Percentiles rank a stretch among this genome's conserved stretches.
Conservation (phyloP, 2,329 filamentous ascomycete genomes). For the Bertia moriformis region DNA sequence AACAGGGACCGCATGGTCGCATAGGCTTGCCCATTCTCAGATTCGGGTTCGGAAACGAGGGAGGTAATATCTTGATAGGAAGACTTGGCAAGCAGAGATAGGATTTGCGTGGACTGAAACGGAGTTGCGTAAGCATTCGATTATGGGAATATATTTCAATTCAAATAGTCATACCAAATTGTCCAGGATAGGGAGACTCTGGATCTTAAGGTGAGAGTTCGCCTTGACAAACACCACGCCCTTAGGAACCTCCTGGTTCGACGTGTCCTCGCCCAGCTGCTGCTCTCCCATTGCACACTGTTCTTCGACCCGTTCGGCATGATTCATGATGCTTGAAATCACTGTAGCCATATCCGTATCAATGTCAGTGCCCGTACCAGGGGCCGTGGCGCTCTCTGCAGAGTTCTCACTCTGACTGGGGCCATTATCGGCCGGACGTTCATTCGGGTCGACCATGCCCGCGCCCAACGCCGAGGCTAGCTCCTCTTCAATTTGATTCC, state of each 20-base stretch:
- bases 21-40: conserved; percentile 39
- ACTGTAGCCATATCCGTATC: conserved; percentile 14
- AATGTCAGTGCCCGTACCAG: conserved; percentile 4
- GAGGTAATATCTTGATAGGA: conserved; percentile 36
- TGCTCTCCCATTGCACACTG: conserved; percentile 18
- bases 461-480: conserved; percentile 16
- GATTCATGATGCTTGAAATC: conserved; percentile 24
- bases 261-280: conserved; percentile 10
- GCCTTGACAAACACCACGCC: conserved; percentile 21
- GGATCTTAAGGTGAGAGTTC: conserved; percentile 30
- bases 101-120: conserved; percentile 35
- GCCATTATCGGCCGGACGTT: conserved; percentile 4
- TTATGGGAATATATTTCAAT: conserved; percentile 2
- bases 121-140: not conserved
- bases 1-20: conserved; percentile 42
- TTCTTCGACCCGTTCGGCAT: conserved; percentile 22
- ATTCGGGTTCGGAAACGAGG: conserved; percentile 34
- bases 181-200: conserved; percentile 40
- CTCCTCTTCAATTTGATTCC: conserved; percentile 18
- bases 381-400: not conserved
- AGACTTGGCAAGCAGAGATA: conserved; percentile 35
- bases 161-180: conserved; percentile 27
- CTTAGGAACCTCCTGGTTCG: not conserved
- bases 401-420: not conserved
- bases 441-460: conserved; percentile 12